Percentiles rank a stretch among this genome's conserved stretches.
These are phyloP conservation scores for Xylariaceae sp. DNA, from an alignment of 2,329 filamentous ascomycete species.

Conservation along the genomic window DNA sequence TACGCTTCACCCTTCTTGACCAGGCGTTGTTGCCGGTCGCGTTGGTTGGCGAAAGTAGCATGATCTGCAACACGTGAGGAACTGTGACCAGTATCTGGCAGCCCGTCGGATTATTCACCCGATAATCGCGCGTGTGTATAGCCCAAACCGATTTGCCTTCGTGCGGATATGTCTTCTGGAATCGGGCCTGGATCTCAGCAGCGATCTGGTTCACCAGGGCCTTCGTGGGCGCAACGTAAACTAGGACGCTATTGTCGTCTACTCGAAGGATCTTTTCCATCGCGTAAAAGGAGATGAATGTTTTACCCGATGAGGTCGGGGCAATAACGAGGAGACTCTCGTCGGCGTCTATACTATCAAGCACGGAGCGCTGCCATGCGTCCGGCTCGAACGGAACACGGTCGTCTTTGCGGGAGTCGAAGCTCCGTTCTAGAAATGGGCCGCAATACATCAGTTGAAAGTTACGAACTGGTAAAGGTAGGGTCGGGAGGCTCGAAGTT, in stretches of 20 bases:
- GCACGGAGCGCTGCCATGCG: conserved; percentile 69
- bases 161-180: conserved; percentile 61
- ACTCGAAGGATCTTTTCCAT: conserved; percentile 71
- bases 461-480: conserved; percentile 32
- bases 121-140: conserved; percentile 71
- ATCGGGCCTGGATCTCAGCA: conserved; percentile 71
- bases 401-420: conserved; percentile 63
- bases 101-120: conserved; percentile 66
- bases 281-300: conserved; percentile 79
- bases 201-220: conserved; percentile 81
- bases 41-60: conserved; percentile 64
- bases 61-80: conserved; percentile 73
- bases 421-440: conserved; percentile 70
- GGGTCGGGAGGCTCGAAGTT: background rate
- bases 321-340: conserved; percentile 71
- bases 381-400: conserved; percentile 70
- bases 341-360: conserved; percentile 67
- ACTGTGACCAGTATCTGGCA: conserved; percentile 76
- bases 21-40: conserved; percentile 53
- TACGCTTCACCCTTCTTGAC: conserved; percentile 64
- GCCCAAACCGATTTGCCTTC: conserved; percentile 68
- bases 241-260: conserved; percentile 65
- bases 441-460: conserved; percentile 68
- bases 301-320: conserved; percentile 76
- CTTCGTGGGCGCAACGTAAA: conserved; percentile 79